A percentile compares a stretch with the other conserved stretches of the same genome.
phyloP scores from a whole-genome alignment of 257 asterid species.

The Echites panduratus region DNA sequence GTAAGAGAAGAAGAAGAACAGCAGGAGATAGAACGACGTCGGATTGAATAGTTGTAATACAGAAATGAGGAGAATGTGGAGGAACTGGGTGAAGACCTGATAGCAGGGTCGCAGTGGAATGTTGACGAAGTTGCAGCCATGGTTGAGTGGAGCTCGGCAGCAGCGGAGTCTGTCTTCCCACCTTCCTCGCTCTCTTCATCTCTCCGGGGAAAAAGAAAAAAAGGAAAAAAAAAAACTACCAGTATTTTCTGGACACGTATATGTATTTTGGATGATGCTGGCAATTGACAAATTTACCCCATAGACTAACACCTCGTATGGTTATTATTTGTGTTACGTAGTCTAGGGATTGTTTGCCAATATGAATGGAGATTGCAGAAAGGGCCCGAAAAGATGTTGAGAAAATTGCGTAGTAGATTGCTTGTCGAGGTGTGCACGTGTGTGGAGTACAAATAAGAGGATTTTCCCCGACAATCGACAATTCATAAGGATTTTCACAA shows the following conservation, averaged over 20 bases:
- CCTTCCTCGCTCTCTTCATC: neutral
- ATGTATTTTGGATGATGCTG: neutral
- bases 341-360: neutral
- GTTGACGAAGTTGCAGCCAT: conserved; percentile 56
- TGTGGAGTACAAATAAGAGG: neutral
- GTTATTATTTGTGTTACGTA: too few species aligned
- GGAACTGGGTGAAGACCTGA: conserved; percentile 19
- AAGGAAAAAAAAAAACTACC: too few species aligned
- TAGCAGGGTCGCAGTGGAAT: conserved; percentile 25
- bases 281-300: neutral
- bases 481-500: neutral
- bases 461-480: neutral
- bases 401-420: neutral
- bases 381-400: neutral
- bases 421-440: neutral
- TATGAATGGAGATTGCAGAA: neutral
- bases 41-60: conserved; percentile 11
- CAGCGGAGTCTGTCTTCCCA: conserved; percentile 18
- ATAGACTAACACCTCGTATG: too few species aligned
- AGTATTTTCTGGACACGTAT: conserved; percentile 2
- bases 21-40: conserved; percentile 20
- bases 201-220: too few species aligned
- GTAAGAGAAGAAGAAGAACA: conserved; percentile 23
- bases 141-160: conserved; percentile 26
- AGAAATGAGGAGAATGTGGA: conserved; percentile 19